Conservation (phyloP, 2,329 filamentous ascomycete species). For the Colletotrichum zoysiae region DNA sequence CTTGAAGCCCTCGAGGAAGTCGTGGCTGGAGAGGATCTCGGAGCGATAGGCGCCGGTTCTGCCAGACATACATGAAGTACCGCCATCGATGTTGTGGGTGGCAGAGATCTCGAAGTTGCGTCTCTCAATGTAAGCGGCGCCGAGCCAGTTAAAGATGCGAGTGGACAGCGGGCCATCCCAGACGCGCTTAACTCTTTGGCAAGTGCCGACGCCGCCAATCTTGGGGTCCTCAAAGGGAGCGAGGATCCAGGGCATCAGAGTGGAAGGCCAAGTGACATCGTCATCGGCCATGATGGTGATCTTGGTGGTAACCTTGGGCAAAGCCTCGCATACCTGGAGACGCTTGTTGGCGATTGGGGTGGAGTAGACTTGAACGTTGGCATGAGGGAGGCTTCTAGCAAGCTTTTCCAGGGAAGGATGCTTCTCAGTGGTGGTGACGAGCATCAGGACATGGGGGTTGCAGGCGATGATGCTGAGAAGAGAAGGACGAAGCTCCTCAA, state of each 20-base stretch:
- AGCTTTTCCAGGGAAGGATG: slow-evolving; percentile 76
- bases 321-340: slow-evolving; percentile 90
- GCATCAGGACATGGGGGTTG: slow-evolving; percentile 78
- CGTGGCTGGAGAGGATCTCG: slow-evolving; percentile 85
- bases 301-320: slow-evolving; percentile 83
- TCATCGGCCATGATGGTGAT: slow-evolving; percentile 96
- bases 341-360: slow-evolving; percentile 94
- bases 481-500: slow-evolving; percentile 85
- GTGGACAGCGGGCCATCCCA: slow-evolving; percentile 69
- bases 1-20: slow-evolving; percentile 90
- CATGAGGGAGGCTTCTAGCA: slow-evolving; percentile 68
- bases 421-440: slow-evolving; percentile 90
- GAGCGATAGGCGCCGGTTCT: slow-evolving; percentile 93
- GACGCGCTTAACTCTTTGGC: slow-evolving; percentile 84
- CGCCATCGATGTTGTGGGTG: slow-evolving; percentile 93
- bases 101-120: slow-evolving; percentile 98
- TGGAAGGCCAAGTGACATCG: slow-evolving; percentile 92
- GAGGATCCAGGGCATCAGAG: slow-evolving; percentile 89
- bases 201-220: slow-evolving; percentile 93
- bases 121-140: slow-evolving; percentile 90
- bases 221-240: slow-evolving; percentile 88
- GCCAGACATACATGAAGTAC: slow-evolving; percentile 96
- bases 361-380: slow-evolving; percentile 79
- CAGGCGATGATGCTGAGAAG: slow-evolving; percentile 82
- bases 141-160: slow-evolving; percentile 87